Percentiles rank a stretch among this genome's conserved stretches.
Evolutionary conservation across 2,329 filamentous ascomycete species (phyloP).

Genomic region (Sporothrix brunneoviolacea): DNA sequence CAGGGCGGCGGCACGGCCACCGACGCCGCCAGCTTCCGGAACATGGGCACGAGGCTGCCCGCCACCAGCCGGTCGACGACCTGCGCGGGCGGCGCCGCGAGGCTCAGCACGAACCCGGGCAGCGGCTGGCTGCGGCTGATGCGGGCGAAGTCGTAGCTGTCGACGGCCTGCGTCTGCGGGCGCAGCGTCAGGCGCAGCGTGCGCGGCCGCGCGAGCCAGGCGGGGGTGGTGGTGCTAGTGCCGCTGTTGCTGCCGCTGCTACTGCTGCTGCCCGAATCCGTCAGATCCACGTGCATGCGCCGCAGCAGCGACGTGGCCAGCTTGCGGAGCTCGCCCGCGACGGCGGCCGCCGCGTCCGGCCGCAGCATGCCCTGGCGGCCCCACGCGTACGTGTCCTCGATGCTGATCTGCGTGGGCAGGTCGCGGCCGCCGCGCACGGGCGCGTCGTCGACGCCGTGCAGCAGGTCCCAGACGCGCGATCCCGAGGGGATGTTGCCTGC

Average conservation of each 20-base stretch:
- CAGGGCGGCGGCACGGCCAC: conserved; percentile 41
- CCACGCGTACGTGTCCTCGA: conserved; percentile 80
- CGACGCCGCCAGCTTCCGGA: conserved; percentile 17
- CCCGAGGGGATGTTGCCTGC: conserved; percentile 47
- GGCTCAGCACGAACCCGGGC: conserved; percentile 59
- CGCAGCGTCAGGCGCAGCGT: conserved; percentile 77
- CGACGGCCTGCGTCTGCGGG: conserved; percentile 29
- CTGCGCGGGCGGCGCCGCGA: conserved; percentile 27
- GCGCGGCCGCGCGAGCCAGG: conserved; percentile 74
- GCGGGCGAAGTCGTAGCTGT: conserved; percentile 54
- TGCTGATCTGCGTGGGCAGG: conserved; percentile 81
- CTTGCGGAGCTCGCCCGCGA: conserved; percentile 61
- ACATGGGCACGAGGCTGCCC: conserved; percentile 19
- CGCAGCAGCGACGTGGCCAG: conserved; percentile 65
- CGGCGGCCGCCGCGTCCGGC: conserved; percentile 55
- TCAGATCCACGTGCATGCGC: conserved; percentile 72
- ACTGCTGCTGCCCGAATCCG: conserved; percentile 36
- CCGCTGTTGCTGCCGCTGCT: conserved; percentile 19
- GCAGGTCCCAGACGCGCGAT: conserved; percentile 63
- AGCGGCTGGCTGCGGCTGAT: conserved; percentile 65
- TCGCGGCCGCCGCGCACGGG: conserved; percentile 66
- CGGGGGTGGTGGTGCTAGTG: conserved; percentile 18
- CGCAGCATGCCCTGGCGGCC: conserved; percentile 58
- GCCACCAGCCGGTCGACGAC: conserved; percentile 22
- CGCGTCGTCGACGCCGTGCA: conserved; percentile 73